Evolutionary conservation across 345 rosid genomes (phyloP).

Genomic region (Populus nigra): DNA sequence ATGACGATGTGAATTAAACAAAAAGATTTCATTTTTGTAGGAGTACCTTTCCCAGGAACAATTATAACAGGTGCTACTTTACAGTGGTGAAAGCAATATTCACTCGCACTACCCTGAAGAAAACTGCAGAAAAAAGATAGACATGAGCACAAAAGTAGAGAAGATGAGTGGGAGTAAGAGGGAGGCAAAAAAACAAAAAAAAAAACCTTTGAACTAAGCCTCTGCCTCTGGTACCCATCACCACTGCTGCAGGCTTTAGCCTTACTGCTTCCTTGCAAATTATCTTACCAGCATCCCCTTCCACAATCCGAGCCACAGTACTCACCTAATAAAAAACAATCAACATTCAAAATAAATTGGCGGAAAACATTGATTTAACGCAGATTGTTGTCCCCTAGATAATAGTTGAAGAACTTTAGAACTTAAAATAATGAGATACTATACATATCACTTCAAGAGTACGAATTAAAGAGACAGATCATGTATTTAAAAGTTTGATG

Average conservation of each 20-base stretch:
- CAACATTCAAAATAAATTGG: neutral
- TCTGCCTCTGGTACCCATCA: conserved; percentile 88
- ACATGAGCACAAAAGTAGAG: neutral
- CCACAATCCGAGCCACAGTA: conserved; percentile 61
- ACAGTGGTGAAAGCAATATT: neutral
- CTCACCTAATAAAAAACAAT: conserved; percentile 43
- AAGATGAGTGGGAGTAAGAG: neutral
- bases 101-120: neutral
- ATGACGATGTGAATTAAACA: neutral
- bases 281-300: conserved; percentile 74
- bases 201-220: conserved; percentile 69
- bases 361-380: neutral
- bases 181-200: neutral
- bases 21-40: neutral
- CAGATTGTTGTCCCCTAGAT: neutral
- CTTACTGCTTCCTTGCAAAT: conserved; percentile 84
- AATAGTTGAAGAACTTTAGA: neutral
- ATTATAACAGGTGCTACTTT: neutral
- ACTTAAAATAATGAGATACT: neutral
- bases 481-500: neutral
- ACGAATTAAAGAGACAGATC: neutral
- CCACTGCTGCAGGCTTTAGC: conserved; percentile 82
- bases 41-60: neutral
- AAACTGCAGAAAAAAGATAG: neutral
- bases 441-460: neutral